Conservation (phyloP, 768 basidiomycete species). For the Termitomyces sp. region DNA sequence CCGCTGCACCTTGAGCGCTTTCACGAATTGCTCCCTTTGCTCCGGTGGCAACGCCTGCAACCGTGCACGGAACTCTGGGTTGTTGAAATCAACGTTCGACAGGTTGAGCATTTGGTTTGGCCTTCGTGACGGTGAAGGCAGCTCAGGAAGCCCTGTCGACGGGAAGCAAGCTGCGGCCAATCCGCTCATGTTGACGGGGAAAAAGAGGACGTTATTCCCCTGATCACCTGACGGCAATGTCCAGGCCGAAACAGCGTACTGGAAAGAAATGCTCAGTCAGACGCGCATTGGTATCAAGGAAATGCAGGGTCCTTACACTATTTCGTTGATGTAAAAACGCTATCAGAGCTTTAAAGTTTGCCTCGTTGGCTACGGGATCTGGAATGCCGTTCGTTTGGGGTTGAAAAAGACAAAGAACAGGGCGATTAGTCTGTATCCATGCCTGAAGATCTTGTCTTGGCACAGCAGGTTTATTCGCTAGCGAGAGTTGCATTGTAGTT, state of each 20-base stretch:
- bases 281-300: background rate
- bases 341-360: constrained; percentile 35
- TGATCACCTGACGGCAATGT: constrained; percentile 24
- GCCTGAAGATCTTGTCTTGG: constrained; percentile 31
- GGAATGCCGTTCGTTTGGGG: constrained; percentile 20
- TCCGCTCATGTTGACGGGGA: constrained; percentile 20
- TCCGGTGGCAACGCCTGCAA: constrained; percentile 21
- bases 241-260: constrained; percentile 40
- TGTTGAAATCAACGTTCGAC: constrained; percentile 9
- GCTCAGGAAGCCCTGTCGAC: constrained; percentile 32
- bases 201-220: constrained; percentile 34
- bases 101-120: background rate
- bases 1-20: constrained; percentile 13
- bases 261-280: background rate
- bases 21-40: constrained; percentile 18
- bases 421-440: constrained; percentile 43
- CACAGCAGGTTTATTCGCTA: constrained; percentile 36
- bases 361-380: constrained; percentile 37
- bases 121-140: constrained; percentile 19
- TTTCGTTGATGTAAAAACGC: constrained; percentile 36
- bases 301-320: constrained; percentile 31
- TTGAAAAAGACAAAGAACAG: constrained; percentile 38
- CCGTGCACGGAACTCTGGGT: constrained; percentile 13
- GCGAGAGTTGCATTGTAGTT: constrained; percentile 30
- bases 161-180: constrained; percentile 34